These are phyloP conservation scores for Ceratonia siliqua DNA, from an alignment of 306 rosid species.

Conservation along the genomic window DNA sequence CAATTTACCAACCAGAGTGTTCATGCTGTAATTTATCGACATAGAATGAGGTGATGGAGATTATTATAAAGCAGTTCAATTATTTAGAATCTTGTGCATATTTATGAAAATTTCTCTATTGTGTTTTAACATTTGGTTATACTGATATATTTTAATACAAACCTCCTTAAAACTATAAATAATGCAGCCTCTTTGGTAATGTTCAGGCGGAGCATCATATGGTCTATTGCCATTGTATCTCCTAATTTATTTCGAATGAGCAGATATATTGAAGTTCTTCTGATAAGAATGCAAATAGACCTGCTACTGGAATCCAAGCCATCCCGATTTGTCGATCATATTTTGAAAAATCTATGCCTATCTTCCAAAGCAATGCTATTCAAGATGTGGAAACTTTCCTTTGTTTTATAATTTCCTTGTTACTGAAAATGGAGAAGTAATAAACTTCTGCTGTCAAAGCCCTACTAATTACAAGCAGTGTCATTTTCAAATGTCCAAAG, in stretches of 20 bases:
- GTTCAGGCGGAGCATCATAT: constrained; percentile 46
- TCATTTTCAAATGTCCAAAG: constrained; percentile 62
- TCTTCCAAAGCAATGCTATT: constrained; percentile 38
- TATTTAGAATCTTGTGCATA: not conserved
- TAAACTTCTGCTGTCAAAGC: constrained; percentile 28
- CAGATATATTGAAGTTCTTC: constrained; percentile 42
- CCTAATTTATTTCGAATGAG: constrained; percentile 33
- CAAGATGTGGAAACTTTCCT: constrained; percentile 39
- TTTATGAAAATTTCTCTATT: not conserved
- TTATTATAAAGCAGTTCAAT: not conserved
- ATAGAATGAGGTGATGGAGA: not conserved
- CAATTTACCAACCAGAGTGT: not conserved
- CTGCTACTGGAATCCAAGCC: constrained; percentile 45
- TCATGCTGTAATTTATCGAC: not conserved
- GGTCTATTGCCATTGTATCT: constrained; percentile 25
- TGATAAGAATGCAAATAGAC: constrained; percentile 47
- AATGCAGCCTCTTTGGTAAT: constrained; percentile 25
- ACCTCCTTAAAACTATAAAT: constrained; percentile 3
- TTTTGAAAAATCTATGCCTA: constrained; percentile 32
- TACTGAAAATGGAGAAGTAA: constrained; percentile 35
- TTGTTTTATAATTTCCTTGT: constrained; percentile 43
- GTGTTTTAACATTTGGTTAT: not conserved
- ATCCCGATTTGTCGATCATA: constrained; percentile 48
- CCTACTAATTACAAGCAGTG: constrained; percentile 35
- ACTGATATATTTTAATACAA: not conserved